These are phyloP conservation scores for Daldinia childiae DNA, from an alignment of 495 filamentous ascomycete species.

Conservation along the genomic window DNA sequence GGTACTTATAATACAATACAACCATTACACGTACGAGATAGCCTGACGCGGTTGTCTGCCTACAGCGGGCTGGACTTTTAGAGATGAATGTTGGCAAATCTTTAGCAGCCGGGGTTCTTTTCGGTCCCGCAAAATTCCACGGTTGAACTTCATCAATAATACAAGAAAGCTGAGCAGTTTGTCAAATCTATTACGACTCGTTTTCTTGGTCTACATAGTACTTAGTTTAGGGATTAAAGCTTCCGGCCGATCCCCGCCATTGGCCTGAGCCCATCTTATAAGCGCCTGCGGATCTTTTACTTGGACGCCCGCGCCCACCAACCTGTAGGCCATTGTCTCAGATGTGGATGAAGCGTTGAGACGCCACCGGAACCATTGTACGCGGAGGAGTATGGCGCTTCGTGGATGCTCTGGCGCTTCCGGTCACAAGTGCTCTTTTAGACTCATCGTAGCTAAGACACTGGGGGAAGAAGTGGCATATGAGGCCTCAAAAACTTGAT, in stretches of 20 bases:
- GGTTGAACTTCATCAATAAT: constrained; percentile 18
- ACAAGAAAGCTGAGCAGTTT: constrained; percentile 21
- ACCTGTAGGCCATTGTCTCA: constrained; percentile 37
- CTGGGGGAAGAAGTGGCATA: constrained; percentile 15
- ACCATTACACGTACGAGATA: constrained; percentile 2
- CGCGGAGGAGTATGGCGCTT: constrained; percentile 35
- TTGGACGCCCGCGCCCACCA: constrained; percentile 11
- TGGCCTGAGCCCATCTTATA: constrained; percentile 24
- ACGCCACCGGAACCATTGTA: constrained; percentile 13
- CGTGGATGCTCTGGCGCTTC: constrained; percentile 11
- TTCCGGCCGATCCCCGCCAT: constrained; percentile 39
- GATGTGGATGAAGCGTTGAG: constrained; percentile 35
- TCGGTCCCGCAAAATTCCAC: constrained; percentile 17
- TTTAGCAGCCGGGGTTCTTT: constrained; percentile 4
- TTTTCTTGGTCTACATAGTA: constrained; percentile 19
- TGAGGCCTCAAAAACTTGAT: constrained; percentile 33
- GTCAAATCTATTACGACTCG: constrained; percentile 25
- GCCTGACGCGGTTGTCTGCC: constrained; percentile 6
- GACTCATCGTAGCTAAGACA: constrained; percentile 23
- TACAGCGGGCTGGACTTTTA: neutral
- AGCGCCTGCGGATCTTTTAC: constrained; percentile 38
- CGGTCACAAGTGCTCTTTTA: constrained; percentile 22
- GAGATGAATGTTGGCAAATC: neutral
- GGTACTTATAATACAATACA: neutral
- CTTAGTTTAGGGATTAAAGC: constrained; percentile 33